phyloP scores from a whole-genome alignment of 2,329 filamentous ascomycete genomes.

The Microdochium trichocladiopsis region DNA sequence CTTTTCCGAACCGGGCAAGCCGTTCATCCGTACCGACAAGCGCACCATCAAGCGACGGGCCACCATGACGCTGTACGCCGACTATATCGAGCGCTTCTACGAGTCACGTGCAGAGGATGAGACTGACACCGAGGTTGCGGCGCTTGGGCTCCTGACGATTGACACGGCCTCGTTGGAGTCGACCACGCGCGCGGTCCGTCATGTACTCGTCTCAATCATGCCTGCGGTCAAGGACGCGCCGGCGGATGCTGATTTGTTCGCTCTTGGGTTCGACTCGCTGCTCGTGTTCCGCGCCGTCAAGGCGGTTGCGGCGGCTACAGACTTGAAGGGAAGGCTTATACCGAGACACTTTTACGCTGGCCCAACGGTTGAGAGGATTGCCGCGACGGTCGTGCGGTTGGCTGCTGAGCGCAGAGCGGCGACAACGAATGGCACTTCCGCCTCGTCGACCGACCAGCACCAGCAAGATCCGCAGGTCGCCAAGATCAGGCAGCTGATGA shows the following conservation, averaged over 20 bases:
- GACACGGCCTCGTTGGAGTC: constrained; percentile 5
- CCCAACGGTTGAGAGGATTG: constrained; percentile 16
- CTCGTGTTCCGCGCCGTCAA: constrained; percentile 15
- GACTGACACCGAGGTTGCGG: constrained; percentile 3
- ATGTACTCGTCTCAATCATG: constrained; percentile 10
- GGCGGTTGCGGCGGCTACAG: constrained; percentile 18
- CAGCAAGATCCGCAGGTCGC: neutral
- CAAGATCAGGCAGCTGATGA: constrained; percentile 9
- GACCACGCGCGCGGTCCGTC: constrained; percentile 9
- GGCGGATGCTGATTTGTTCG: constrained; percentile 15
- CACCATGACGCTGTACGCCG: constrained; percentile 29
- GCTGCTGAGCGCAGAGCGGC: constrained; percentile 7
- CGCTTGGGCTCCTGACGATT: constrained; percentile 12
- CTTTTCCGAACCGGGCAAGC: constrained; percentile 30
- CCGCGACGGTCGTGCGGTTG: constrained; percentile 12
- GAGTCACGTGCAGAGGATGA: constrained; percentile 8
- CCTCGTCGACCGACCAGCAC: constrained; percentile 1
- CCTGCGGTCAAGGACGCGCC: constrained; percentile 8
- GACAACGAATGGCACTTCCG: neutral
- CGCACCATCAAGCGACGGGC: constrained; percentile 32
- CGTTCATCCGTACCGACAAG: constrained; percentile 37
- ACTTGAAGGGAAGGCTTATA: constrained; percentile 18
- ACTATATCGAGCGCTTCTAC: constrained; percentile 41
- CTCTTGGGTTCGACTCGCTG: constrained; percentile 22
- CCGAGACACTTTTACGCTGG: constrained; percentile 27